Conservation (phyloP, 2,329 filamentous ascomycete species). For the Ceratocystis variospora region DNA sequence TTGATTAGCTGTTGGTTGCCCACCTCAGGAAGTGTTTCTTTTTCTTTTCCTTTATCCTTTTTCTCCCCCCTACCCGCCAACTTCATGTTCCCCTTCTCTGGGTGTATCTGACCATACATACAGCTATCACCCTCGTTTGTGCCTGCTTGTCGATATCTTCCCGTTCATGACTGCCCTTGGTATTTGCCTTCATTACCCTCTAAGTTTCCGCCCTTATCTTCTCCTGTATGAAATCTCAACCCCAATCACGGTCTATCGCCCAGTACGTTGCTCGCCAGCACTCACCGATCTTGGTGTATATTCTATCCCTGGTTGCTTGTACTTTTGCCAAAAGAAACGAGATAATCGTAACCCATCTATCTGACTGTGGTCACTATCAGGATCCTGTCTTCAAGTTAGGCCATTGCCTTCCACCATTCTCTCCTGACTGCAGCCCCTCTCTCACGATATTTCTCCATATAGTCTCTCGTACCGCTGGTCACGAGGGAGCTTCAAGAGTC, state of each 20-base stretch:
- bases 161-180: background rate
- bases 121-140: background rate
- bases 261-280: background rate
- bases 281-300: background rate
- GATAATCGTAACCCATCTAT: too few relatives aligned
- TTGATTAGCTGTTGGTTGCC: conserved; percentile 3
- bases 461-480: too few relatives aligned
- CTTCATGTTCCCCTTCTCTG: background rate
- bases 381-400: too few relatives aligned
- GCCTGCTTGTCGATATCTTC: background rate
- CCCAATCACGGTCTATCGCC: background rate
- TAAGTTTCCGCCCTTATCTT: background rate
- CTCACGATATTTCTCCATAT: too few relatives aligned
- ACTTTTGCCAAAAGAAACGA: background rate
- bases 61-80: background rate
- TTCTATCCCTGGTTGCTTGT: background rate
- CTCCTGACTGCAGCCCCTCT: too few relatives aligned
- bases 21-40: background rate
- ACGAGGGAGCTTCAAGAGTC: too few relatives aligned
- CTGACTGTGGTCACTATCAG: too few relatives aligned
- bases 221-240: background rate
- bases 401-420: too few relatives aligned
- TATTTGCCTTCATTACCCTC: background rate
- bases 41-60: background rate
- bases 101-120: background rate